Evolutionary conservation across 1,139 yeast genomes (phyloP).

Genomic region (Pichia sp.): DNA sequence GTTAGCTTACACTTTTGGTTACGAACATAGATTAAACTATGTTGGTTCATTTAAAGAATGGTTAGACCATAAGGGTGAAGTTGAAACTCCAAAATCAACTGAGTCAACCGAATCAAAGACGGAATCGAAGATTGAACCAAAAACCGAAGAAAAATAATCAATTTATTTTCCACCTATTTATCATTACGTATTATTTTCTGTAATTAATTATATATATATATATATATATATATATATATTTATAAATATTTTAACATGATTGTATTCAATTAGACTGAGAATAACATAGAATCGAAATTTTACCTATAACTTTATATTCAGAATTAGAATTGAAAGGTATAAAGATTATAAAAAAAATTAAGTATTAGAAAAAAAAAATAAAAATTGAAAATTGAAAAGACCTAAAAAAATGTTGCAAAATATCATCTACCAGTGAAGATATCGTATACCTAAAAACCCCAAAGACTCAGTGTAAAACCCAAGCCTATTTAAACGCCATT

Average conservation of each 20-base stretch:
- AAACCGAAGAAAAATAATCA: background rate
- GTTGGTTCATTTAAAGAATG: conserved; percentile 85
- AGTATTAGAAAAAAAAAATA: background rate
- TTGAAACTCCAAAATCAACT: conserved; percentile 34
- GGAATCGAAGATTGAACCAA: background rate
- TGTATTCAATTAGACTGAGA: background rate
- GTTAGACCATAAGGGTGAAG: conserved; percentile 35
- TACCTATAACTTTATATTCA: background rate
- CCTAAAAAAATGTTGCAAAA: background rate
- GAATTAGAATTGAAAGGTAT: background rate
- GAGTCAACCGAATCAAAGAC: background rate
- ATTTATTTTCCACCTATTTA: background rate
- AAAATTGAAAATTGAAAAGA: background rate
- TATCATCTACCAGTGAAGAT: background rate
- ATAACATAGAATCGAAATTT: no score
- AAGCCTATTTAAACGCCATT: background rate
- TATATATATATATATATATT: background rate
- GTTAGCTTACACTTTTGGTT: conserved; percentile 85
- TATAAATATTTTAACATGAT: background rate
- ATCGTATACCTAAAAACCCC: background rate
- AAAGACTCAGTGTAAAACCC: background rate
- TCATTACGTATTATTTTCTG: background rate
- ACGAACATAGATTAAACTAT: conserved; percentile 69
- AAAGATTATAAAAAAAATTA: background rate
- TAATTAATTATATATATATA: background rate